phyloP scores from a whole-genome alignment of 768 basidiomycete genomes.

The Gyrodon lividus region DNA sequence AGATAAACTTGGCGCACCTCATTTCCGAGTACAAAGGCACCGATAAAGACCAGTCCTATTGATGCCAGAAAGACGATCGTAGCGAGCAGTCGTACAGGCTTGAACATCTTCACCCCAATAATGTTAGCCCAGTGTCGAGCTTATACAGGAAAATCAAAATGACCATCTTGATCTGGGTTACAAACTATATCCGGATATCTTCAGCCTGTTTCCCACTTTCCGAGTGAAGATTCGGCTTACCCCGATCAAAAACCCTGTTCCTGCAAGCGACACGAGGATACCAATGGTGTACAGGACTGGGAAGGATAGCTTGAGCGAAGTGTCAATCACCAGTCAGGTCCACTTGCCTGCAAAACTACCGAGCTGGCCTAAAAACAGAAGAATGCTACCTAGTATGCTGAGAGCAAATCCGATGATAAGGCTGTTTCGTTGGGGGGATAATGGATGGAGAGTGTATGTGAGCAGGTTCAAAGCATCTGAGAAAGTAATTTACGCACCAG shows the following conservation, averaged over 20 bases:
- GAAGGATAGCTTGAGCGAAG: constrained; percentile 5
- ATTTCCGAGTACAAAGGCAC: constrained; percentile 74
- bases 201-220: background rate
- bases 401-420: constrained; percentile 72
- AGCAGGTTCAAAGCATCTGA: background rate
- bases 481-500: constrained; percentile 52
- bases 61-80: constrained; percentile 75
- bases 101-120: constrained; percentile 73
- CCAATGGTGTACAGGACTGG: constrained; percentile 82
- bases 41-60: constrained; percentile 81
- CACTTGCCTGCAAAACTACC: constrained; percentile 72
- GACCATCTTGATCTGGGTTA: constrained; percentile 79
- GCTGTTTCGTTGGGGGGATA: constrained; percentile 39
- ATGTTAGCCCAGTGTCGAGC: background rate
- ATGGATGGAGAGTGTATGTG: background rate
- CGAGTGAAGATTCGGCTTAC: constrained; percentile 45
- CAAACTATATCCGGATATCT: constrained; percentile 48
- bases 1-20: constrained; percentile 45
- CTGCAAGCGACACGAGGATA: constrained; percentile 76
- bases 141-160: constrained; percentile 15
- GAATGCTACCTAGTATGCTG: constrained; percentile 74
- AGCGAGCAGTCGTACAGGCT: constrained; percentile 83
- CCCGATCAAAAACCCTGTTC: constrained; percentile 89
- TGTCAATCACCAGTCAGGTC: background rate
- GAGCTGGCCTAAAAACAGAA: constrained; percentile 72